Evolutionary conservation across 805 yeast species (phyloP), one percentile per base, ranked within the genome.

Genomic region (Pachysolen tannophilus): DNA sequence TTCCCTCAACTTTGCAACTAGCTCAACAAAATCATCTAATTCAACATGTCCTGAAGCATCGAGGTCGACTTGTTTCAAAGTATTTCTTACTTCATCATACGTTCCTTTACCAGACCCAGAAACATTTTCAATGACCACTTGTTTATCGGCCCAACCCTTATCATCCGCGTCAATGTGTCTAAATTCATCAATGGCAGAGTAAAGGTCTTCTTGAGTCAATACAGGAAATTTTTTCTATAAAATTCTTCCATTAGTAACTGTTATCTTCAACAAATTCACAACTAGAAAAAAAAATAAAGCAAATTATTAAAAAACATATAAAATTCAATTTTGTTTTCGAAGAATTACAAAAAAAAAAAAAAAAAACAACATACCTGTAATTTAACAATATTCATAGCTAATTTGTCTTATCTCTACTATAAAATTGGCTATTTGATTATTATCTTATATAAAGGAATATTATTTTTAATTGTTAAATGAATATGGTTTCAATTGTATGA

Each of bases 31-130:
- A 55, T 92, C 98, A 40, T 92, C 98, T 53, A 92, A 65, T 57
- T 92, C 98, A 35, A 92, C 97, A 53, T 84, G 90, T 18, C 98
- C 98, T 4, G 95, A 82, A 11, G 97, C 95, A 61, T 92, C 98
- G 23, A 92, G 94, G 45, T 81, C 79, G 32, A 87, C 97, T 35
- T 72, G 74, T 55, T 92, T 92, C 54, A 92, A 70, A 2, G 97
- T 84, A 57, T 87, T 95, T 64, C 98, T 80, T 17, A 94, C 90
- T 45, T 81, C 83, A 58, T 92, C 98, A 53, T 92, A 92, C 21
- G 87, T 58, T 33, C 82, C 90, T 35, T 75, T 75, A 14, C 97
- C 97, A 20, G 77, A 59, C 38, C 76, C 74, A 17, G 94, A 75
- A 26, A 87, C 77, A 3, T 87, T 74, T 54, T 86, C 88, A 55